These are phyloP conservation scores for Trichoderma virens DNA, from an alignment of 495 filamentous ascomycete species.

Conservation along the genomic window DNA sequence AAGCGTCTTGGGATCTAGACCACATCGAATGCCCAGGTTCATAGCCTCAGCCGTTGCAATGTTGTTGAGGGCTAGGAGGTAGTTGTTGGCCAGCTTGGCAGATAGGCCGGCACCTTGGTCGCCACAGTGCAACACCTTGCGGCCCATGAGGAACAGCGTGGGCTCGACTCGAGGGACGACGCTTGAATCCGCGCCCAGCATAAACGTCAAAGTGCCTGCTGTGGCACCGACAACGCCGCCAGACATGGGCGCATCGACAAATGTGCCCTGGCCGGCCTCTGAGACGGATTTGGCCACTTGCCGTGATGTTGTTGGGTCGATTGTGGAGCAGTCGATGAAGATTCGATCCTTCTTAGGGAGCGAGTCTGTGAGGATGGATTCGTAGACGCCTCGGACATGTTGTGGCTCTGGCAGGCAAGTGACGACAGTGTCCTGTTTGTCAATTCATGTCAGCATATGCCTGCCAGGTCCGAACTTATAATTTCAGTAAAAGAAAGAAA, in stretches of 20 bases:
- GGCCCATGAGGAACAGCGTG: slow-evolving; percentile 71
- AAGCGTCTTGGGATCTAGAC: slow-evolving; percentile 70
- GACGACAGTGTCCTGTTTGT: slow-evolving; percentile 59
- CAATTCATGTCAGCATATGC: slow-evolving; percentile 16
- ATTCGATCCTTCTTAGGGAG: slow-evolving; percentile 44
- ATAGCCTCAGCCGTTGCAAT: slow-evolving; percentile 90
- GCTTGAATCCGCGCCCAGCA: slow-evolving; percentile 63
- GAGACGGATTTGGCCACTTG: slow-evolving; percentile 57
- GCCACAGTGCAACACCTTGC: slow-evolving; percentile 72
- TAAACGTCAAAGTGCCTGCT: slow-evolving; percentile 72
- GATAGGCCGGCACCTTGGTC: slow-evolving; percentile 71
- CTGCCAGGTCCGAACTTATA: neutral
- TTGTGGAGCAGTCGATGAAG: slow-evolving; percentile 80
- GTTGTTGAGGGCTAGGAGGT: slow-evolving; percentile 84
- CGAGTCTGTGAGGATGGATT: slow-evolving; percentile 49
- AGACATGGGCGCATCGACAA: slow-evolving; percentile 78
- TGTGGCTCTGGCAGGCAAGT: slow-evolving; percentile 74
- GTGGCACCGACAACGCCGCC: slow-evolving; percentile 78
- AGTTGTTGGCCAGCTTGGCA: slow-evolving; percentile 90
- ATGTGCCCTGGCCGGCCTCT: slow-evolving; percentile 44
- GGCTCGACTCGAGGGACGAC: slow-evolving; percentile 53
- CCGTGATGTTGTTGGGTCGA: slow-evolving; percentile 70
- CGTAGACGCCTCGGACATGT: slow-evolving; percentile 69
- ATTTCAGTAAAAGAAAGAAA: no score
- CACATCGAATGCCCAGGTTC: slow-evolving; percentile 80